Conservation (phyloP, 139 green algal genomes). For the Nannochloris sp. region DNA sequence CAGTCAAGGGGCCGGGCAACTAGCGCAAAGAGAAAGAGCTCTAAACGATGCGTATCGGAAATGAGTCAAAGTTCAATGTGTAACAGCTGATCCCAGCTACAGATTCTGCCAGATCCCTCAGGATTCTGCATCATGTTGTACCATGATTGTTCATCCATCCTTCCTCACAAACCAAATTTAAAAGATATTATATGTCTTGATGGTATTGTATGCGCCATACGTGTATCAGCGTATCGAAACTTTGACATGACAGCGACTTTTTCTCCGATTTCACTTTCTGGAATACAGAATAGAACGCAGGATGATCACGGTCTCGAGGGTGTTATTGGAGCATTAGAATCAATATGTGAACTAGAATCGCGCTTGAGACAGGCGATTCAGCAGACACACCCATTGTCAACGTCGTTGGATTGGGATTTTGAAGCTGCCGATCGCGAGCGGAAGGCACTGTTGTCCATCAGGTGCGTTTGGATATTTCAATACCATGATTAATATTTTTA, state of each 20-base stretch:
- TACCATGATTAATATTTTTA: neutral
- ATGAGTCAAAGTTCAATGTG: neutral
- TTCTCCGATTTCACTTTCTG: conserved; percentile 6
- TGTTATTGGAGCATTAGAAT: conserved; percentile 33
- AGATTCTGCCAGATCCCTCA: too few relatives aligned
- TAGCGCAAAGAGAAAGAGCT: conserved; percentile 18
- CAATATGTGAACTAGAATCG: conserved; percentile 32
- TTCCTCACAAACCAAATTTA: too few relatives aligned
- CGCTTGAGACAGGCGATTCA: conserved; percentile 42
- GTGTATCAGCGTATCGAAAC: too few relatives aligned
- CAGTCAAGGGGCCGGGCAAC: conserved; percentile 5
- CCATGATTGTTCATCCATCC: too few relatives aligned
- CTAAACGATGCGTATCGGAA: conserved; percentile 27
- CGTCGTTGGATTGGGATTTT: conserved; percentile 34
- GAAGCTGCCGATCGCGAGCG: conserved; percentile 31
- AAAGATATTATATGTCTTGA: too few relatives aligned
- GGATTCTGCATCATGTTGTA: too few relatives aligned
- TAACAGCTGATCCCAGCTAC: too few relatives aligned
- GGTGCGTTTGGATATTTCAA: conserved; percentile 15
- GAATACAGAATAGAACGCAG: neutral
- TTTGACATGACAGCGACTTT: neutral
- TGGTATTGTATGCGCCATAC: too few relatives aligned
- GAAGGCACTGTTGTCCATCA: conserved; percentile 31
- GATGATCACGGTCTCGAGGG: conserved; percentile 24
- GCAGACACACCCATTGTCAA: conserved; percentile 39